Evolutionary conservation across 2,329 filamentous ascomycete species (phyloP).

Genomic region (Talaromyces piceae): DNA sequence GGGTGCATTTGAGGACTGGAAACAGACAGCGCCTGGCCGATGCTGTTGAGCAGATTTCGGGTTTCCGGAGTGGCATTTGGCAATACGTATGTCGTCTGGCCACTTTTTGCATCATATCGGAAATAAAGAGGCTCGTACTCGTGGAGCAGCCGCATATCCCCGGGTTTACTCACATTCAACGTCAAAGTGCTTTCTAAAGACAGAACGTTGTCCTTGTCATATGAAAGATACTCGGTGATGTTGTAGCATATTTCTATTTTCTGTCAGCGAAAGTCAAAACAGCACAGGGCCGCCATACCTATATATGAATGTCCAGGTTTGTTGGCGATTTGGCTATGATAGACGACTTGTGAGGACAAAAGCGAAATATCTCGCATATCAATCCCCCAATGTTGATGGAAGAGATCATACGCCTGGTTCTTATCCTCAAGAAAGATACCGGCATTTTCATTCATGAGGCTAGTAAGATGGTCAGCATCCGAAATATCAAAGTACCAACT

Average conservation of each 20-base stretch:
- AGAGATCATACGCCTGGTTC: background rate
- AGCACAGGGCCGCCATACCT: background rate
- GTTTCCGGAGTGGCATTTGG: constrained; percentile 12
- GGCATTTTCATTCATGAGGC: constrained; percentile 8
- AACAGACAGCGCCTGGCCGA: constrained; percentile 6
- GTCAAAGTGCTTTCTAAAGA: constrained; percentile 13
- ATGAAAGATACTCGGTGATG: constrained; percentile 14
- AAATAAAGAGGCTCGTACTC: constrained; percentile 17
- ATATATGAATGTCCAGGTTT: constrained; percentile 3
- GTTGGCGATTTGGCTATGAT: constrained; percentile 9
- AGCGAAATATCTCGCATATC: constrained; percentile 8
- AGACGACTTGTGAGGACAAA: constrained; percentile 11
- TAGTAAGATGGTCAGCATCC: background rate
- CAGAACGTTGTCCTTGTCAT: constrained; percentile 12
- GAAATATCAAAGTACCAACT: background rate
- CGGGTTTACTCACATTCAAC: constrained; percentile 13
- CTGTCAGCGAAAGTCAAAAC: background rate
- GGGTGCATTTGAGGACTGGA: constrained; percentile 9
- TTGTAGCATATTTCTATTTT: constrained; percentile 16
- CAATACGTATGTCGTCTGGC: constrained; percentile 15
- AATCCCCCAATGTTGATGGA: constrained; percentile 11
- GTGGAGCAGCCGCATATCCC: constrained; percentile 12
- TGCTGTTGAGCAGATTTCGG: constrained; percentile 12
- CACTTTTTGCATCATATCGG: constrained; percentile 11
- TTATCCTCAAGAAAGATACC: constrained; percentile 9